A percentile compares a stretch with the other conserved stretches of the same genome.
phyloP scores from a whole-genome alignment of 2,329 filamentous ascomycete genomes.

The Exophiala aquamarina region DNA sequence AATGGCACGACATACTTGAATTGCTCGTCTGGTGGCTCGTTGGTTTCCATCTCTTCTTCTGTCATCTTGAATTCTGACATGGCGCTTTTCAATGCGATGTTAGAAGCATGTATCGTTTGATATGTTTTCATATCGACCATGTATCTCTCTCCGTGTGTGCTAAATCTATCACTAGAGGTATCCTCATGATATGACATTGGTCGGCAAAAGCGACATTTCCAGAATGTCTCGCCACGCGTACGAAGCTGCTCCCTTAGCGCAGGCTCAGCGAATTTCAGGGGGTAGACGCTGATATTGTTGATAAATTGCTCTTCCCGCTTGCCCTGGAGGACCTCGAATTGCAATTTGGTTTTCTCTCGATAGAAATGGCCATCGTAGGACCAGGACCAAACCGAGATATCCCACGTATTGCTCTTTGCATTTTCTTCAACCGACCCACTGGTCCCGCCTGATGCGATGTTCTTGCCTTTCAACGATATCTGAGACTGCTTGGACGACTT shows the following conservation, averaged over 20 bases:
- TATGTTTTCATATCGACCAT: constrained; percentile 15
- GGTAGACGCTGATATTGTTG: not conserved
- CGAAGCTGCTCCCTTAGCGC: not conserved
- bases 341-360: not conserved
- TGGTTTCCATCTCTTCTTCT: constrained; percentile 2
- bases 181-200: constrained; percentile 1
- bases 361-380: not conserved
- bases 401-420: not conserved
- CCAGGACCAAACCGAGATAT: not conserved
- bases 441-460: too few species aligned
- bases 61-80: constrained; percentile 8
- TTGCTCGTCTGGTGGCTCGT: constrained; percentile 7
- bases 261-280: not conserved
- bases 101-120: not conserved
- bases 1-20: constrained; percentile 10
- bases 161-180: not conserved
- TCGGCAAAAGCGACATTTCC: constrained; percentile 4
- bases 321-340: not conserved
- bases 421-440: not conserved
- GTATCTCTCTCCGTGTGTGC: constrained; percentile 5
- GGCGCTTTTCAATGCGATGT: not conserved
- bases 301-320: too few species aligned
- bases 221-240: constrained; percentile 2
- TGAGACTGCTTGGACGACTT: not conserved
- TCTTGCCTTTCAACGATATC: too few species aligned